Base-by-base conservation (phyloP, 164 flowering plant species). In the Protea cynaroides region DNA sequence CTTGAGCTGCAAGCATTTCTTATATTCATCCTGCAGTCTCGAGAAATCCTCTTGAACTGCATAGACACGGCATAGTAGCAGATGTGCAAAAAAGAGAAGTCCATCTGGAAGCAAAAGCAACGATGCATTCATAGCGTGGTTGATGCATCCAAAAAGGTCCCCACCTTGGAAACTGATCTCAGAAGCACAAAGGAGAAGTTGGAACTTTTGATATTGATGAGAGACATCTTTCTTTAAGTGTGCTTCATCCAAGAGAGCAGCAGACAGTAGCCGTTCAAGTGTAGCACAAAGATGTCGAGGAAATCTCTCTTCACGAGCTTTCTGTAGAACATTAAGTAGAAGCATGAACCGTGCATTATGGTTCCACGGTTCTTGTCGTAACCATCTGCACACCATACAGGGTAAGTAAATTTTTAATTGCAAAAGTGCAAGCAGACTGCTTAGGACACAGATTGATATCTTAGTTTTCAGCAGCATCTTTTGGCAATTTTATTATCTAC, bases 161-260 rank as follows among this genome's bases (percentile, higher is more conserved):
- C 86, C 76, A 54, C 63, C 12, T 61, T 83, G 95, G 79, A 90
- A 78, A 78, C 81, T 58, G 59, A 85, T 76, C 73, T 94, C 98
- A 69, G 97, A 86, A 69, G 96, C 89, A 82, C 91, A 90, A 34
- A 94, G 90, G 43, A 86, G 82, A 75, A 90, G 87, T 75, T 84
- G 96, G 64, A 89, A 87, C 72, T 75, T 82, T 55, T 79, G 76
- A 73, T 89, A 88, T 62, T 74, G 81, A 71, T 52, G 61, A 38
- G 65, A 63, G 6, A 14, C 52, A 24, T 64, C 74, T 58, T 72
- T 69, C 57, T 29, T 58, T 15, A 74, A 66, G 73, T 68, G 73
- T 13, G 64, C 62, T n/a, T 80, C 74, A 76, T 69, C 67, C 11
- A 82, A 78, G 34, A 89, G 83, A 70, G 86, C 78, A 43, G 71